Evolutionary conservation across 371 early-diverging fungal genomes (phyloP), one percentile per base, ranked within the genome.

Genomic region (Quaeritorhiza haematococci): DNA sequence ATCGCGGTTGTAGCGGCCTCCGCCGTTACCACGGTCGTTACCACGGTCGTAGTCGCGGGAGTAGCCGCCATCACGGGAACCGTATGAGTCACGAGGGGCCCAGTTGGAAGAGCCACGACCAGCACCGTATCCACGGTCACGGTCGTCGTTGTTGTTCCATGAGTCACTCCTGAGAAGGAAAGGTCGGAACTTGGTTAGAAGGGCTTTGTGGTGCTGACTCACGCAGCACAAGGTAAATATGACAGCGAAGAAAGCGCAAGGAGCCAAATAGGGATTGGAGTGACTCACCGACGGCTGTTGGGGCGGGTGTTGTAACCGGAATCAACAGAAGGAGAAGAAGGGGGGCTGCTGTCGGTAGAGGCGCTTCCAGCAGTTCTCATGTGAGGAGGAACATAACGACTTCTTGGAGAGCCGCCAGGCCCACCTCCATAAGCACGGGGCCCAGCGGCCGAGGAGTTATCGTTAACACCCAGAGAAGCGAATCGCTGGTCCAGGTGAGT

Each of bases 1-100:
- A 30, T 80, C 72, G 30, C 77, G 73, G 46, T 76, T 78, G 21
- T 23, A 33, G 56, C 6, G 6, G 35, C 58, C 56, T 15, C 32
- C 50, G 15, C 58, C 58, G 19, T 46, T 21, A 15, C 46, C 44
- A 42, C 10, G 19, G 3, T 74, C 67, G 29, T 67, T 61, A 27
- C 53, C 32, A 32, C 60, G 45, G 41, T 66, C 55, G 41, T 53
- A 6, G 27, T 6, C 10, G 30, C 50, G 29, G 33, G 10, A 29
- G 7, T 32, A 24, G 23, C 50, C 33, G 6, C 50, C 33, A 29
- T 26, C 50, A n/a, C n/a, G n/a, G n/a, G n/a, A n/a, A n/a, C n/a
- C n/a, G n/a, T n/a, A n/a, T 7, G 33, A 50, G 33, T 32, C 10
- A 32, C 17, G 15, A 47, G n/a, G n/a, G n/a, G n/a, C n/a, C n/a